Conservation (phyloP, 352 stramenopile species). For the Pythium volutum region DNA sequence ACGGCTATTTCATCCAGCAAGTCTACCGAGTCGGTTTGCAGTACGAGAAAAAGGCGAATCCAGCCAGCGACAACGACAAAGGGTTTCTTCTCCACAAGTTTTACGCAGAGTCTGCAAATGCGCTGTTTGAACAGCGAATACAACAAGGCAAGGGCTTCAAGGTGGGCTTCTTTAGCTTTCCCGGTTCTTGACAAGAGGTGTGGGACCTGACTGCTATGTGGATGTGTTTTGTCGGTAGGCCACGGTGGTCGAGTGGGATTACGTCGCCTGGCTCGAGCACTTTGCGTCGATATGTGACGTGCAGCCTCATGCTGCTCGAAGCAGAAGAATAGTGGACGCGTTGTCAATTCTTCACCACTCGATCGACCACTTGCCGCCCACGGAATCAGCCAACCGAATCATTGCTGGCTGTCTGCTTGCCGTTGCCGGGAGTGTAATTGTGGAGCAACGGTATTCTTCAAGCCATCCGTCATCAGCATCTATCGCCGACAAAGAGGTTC, state of each 20-base stretch:
- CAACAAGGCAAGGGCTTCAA: not conserved
- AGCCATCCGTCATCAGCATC: not conserved
- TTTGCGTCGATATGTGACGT: conserved; percentile 49
- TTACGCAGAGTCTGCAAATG: conserved; percentile 35
- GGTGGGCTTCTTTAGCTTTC: conserved; percentile 1
- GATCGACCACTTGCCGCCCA: conserved; percentile 8
- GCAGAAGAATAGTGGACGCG: conserved; percentile 1
- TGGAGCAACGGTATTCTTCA: not conserved
- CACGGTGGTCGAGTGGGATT: conserved; percentile 14
- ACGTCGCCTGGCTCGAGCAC: conserved; percentile 47
- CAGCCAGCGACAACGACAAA: conserved; percentile 28
- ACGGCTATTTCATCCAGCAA: conserved; percentile 64
- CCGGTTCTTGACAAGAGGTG: not conserved
- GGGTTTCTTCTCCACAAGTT: conserved; percentile 30
- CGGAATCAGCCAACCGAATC: not conserved
- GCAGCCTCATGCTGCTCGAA: not conserved
- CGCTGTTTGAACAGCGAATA: conserved; percentile 20
- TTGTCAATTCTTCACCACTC: conserved; percentile 11
- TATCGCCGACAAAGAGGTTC: conserved; percentile 5
- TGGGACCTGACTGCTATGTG: not conserved
- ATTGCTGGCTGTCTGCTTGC: conserved; percentile 5
- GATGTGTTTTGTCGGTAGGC: conserved; percentile 10
- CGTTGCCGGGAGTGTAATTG: conserved; percentile 3
- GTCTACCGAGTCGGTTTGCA: conserved; percentile 63
- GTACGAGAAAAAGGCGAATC: conserved; percentile 36